A percentile compares a stretch with the other conserved stretches of the same genome.
Evolutionary conservation across 1,284 basidiomycete genomes (phyloP).

Genomic region (Kalmanozyma brasiliensis): DNA sequence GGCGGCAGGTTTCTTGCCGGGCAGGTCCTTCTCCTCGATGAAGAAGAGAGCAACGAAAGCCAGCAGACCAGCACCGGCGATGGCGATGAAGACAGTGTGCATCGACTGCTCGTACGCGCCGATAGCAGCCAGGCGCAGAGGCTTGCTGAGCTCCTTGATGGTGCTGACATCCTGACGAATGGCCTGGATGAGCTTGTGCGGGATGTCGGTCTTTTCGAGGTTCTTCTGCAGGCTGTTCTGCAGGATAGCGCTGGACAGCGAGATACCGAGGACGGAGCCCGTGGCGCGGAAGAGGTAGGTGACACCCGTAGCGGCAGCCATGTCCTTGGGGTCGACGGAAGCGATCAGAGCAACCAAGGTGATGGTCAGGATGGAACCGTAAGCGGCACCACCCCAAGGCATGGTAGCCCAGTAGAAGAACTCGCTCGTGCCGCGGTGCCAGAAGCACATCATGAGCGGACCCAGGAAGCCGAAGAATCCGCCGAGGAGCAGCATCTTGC

Average conservation of each 20-base stretch:
- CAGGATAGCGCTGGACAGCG: conserved; percentile 67
- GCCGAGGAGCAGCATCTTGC: conserved; percentile 63
- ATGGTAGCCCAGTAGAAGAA: conserved; percentile 66
- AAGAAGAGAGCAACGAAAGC: conserved; percentile 66
- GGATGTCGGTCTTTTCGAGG: conserved; percentile 57
- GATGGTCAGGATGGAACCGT: conserved; percentile 67
- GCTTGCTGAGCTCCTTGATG: conserved; percentile 59
- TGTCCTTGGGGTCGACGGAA: conserved; percentile 67
- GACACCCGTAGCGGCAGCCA: conserved; percentile 68
- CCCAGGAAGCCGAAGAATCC: conserved; percentile 66
- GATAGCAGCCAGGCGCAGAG: conserved; percentile 59
- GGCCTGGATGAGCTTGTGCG: conserved; percentile 58
- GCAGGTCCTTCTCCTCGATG: conserved; percentile 66
- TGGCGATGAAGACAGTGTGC: conserved; percentile 67
- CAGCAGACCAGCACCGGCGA: conserved; percentile 59
- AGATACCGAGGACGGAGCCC: conserved; percentile 68
- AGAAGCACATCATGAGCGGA: conserved; percentile 68
- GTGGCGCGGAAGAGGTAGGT: conserved; percentile 69
- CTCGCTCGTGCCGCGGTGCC: conserved; percentile 64
- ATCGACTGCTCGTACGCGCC: conserved; percentile 67
- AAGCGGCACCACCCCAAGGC: conserved; percentile 66
- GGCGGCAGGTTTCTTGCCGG: conserved; percentile 58
- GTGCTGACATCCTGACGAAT: conserved; percentile 66
- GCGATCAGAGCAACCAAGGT: conserved; percentile 68
- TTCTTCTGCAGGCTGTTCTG: conserved; percentile 67